Conservation (phyloP, 2,329 filamentous ascomycete genomes). For the Drechslerella coelobrocha region DNA sequence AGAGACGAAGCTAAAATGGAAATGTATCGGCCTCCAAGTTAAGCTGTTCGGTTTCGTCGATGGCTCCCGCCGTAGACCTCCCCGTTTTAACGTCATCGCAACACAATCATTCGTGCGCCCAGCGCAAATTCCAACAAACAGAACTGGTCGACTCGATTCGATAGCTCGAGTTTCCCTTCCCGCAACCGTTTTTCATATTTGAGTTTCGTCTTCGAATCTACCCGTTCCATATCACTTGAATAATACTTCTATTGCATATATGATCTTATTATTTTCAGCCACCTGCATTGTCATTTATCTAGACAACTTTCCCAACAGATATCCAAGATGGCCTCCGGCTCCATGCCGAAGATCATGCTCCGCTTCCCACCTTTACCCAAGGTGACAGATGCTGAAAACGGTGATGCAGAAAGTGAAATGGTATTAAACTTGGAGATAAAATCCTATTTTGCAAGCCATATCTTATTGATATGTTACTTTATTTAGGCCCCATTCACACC, state of each 20-base stretch:
- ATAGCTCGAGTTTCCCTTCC: background rate
- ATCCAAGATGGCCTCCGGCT: background rate
- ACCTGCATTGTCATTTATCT: too few relatives aligned
- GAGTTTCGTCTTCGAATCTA: too few relatives aligned
- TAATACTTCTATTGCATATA: too few relatives aligned
- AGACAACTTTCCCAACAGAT: too few relatives aligned
- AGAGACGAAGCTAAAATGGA: background rate
- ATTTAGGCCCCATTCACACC: too few relatives aligned
- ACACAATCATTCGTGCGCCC: background rate
- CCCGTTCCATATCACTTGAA: too few relatives aligned
- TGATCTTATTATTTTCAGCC: too few relatives aligned
- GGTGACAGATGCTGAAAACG: background rate
- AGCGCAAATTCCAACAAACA: constrained; percentile 35
- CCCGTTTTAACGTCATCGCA: constrained; percentile 14
- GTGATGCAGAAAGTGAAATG: background rate
- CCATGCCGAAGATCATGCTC: constrained; percentile 8
- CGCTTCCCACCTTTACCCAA: constrained; percentile 13
- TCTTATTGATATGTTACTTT: background rate
- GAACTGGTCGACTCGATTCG: background rate
- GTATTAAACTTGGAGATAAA: too few relatives aligned
- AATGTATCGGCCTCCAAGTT: background rate
- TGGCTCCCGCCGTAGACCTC: too few relatives aligned
- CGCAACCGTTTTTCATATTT: background rate
- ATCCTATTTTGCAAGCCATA: too few relatives aligned
- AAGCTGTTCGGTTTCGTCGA: too few relatives aligned